Evolutionary conservation across 2,329 filamentous ascomycete genomes (phyloP).

Genomic region (Fusarium luffae): DNA sequence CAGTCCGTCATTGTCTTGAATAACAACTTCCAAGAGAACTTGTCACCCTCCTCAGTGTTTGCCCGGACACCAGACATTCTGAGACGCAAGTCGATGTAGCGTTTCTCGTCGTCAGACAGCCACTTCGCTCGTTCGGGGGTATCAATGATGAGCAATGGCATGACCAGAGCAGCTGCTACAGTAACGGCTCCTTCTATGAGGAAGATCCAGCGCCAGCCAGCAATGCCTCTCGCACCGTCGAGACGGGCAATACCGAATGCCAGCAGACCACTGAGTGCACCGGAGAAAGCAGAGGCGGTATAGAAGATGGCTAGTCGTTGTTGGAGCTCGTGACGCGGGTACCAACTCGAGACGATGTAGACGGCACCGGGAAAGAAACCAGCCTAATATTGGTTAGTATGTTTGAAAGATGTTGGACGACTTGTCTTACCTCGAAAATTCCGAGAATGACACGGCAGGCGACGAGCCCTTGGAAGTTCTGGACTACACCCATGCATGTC

Average conservation of each 20-base stretch:
- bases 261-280: slow-evolving; percentile 59
- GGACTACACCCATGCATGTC: slow-evolving; percentile 57
- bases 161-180: slow-evolving; percentile 48
- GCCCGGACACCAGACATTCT: slow-evolving; percentile 47
- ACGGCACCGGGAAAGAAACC: slow-evolving; percentile 53
- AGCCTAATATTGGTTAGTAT: slow-evolving; percentile 41
- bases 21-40: slow-evolving; percentile 44
- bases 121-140: slow-evolving; percentile 49
- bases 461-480: slow-evolving; percentile 59
- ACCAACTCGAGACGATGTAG: slow-evolving; percentile 47
- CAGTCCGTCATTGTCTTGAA: slow-evolving; percentile 53
- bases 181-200: slow-evolving; percentile 62
- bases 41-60: slow-evolving; percentile 41
- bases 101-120: slow-evolving; percentile 54
- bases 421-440: slow-evolving; percentile 56
- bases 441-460: slow-evolving; percentile 56
- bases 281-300: slow-evolving; percentile 50
- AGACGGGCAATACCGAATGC: slow-evolving; percentile 58
- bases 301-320: slow-evolving; percentile 51
- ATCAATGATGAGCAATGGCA: slow-evolving; percentile 56
- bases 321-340: slow-evolving; percentile 46
- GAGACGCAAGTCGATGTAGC: slow-evolving; percentile 40
- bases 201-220: slow-evolving; percentile 65
- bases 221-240: slow-evolving; percentile 54
- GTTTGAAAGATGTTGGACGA: accelerated